Percentiles rank a stretch among this genome's conserved stretches.
Evolutionary conservation across 371 early-diverging fungal species (phyloP).

Genomic region (Gilbertella persicaria): DNA sequence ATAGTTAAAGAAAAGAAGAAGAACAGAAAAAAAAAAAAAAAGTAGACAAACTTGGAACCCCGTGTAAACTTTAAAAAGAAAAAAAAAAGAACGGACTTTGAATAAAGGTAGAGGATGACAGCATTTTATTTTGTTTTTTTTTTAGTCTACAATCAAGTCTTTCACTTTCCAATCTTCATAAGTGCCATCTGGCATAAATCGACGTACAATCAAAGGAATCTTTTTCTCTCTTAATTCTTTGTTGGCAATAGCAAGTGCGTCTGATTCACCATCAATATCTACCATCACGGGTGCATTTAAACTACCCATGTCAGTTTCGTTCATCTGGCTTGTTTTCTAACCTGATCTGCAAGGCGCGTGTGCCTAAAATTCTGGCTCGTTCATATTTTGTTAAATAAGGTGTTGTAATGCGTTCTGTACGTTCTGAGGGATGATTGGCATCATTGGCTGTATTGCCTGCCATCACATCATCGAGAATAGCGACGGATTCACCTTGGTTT

Average conservation of each 20-base stretch:
- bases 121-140: conserved; percentile 1
- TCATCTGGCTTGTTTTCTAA: conserved; percentile 20
- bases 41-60: too few species aligned
- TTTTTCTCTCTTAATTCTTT: conserved; percentile 96
- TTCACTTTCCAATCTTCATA: conserved; percentile 98
- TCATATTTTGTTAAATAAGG: conserved; percentile 99
- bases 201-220: conserved; percentile 95
- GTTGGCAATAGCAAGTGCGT: conserved; percentile 97
- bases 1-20: too few species aligned
- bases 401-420: conserved; percentile 80
- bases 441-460: conserved; percentile 9
- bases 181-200: conserved; percentile 96
- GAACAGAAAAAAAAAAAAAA: too few species aligned
- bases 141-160: conserved; percentile 80
- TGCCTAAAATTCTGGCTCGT: conserved; percentile 96
- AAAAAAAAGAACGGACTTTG: too few species aligned
- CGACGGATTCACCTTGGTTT: conserved; percentile 10
- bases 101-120: too few species aligned
- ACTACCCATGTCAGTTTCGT: conserved; percentile 61
- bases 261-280: conserved; percentile 95
- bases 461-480: conserved; percentile 39
- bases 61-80: too few species aligned
- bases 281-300: conserved; percentile 99
- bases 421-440: conserved; percentile 21
- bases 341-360: conserved; percentile 85